These are phyloP conservation scores for Parastagonospora avenae DNA, from an alignment of 2,329 filamentous ascomycete genomes.

Conservation along the genomic window DNA sequence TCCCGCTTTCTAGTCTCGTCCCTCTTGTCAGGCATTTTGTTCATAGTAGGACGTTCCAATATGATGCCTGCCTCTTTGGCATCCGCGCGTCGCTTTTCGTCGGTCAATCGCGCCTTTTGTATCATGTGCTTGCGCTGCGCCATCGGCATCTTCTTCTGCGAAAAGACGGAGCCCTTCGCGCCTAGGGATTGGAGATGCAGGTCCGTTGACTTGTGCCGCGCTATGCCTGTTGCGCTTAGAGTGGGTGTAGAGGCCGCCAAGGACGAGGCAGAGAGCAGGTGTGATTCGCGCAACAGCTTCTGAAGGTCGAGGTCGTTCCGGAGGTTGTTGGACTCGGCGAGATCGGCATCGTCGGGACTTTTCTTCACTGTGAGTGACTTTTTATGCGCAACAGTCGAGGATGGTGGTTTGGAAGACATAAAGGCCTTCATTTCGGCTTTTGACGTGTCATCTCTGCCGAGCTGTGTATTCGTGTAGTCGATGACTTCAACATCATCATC, in stretches of 20 bases:
- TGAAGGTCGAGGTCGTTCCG: conserved; percentile 94
- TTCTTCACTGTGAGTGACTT: conserved; percentile 21
- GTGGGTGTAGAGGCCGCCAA: conserved; percentile 50
- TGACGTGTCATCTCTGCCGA: conserved; percentile 28
- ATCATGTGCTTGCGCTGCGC: conserved; percentile 82
- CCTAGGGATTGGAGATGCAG: conserved; percentile 82
- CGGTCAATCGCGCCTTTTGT: conserved; percentile 67
- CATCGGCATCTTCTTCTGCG: conserved; percentile 89
- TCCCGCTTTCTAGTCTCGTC: conserved; percentile 58
- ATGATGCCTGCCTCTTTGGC: conserved; percentile 91
- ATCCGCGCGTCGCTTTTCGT: conserved; percentile 74
- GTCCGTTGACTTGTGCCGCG: conserved; percentile 81
- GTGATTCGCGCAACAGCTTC: conserved; percentile 86
- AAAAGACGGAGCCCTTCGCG: conserved; percentile 74
- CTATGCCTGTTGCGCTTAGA: conserved; percentile 63
- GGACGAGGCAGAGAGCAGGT: conserved; percentile 71
- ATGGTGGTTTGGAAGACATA: conserved; percentile 66
- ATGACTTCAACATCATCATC: conserved; percentile 49
- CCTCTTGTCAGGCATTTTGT: conserved; percentile 50
- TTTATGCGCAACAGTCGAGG: conserved; percentile 32
- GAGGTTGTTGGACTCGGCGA: conserved; percentile 68
- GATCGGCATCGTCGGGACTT: conserved; percentile 50
- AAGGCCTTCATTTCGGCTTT: conserved; percentile 76
- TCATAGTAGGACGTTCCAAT: conserved; percentile 63
- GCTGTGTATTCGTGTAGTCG: conserved; percentile 43